Conservation (phyloP, 148 eudicot species). For the Pharnaceum exiguum region DNA sequence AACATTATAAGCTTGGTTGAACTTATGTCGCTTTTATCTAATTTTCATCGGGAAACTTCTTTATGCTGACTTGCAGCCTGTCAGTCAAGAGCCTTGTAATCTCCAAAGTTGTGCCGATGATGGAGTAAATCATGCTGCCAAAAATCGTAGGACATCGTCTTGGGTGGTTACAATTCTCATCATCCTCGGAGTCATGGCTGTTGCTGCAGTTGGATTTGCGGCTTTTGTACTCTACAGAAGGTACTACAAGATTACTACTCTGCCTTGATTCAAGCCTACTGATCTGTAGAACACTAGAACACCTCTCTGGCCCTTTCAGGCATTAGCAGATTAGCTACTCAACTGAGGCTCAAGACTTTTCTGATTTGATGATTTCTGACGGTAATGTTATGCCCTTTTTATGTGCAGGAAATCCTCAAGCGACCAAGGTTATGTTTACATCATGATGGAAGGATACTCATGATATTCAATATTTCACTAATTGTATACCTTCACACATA, state of each 20-base stretch:
- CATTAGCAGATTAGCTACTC: too few relatives aligned
- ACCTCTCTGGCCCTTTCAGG: too few relatives aligned
- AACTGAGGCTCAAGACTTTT: too few relatives aligned
- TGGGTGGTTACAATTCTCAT: slow-evolving; percentile 19
- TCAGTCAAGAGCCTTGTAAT: slow-evolving; percentile 25
- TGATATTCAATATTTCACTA: slow-evolving; percentile 8
- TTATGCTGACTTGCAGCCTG: slow-evolving; percentile 8
- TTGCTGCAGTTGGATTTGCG: slow-evolving; percentile 20
- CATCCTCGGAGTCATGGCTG: slow-evolving; percentile 12
- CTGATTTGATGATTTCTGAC: background rate
- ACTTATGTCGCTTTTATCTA: too few relatives aligned
- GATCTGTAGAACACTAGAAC: too few relatives aligned
- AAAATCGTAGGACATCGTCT: background rate
- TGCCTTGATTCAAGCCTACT: too few relatives aligned
- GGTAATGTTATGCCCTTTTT: background rate
- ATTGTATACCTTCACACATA: background rate
- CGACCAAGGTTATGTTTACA: slow-evolving; percentile 25
- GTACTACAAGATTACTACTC: slow-evolving; percentile 5
- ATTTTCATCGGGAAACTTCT: background rate
- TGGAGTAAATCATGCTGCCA: background rate
- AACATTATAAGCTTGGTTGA: too few relatives aligned
- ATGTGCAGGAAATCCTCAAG: slow-evolving; percentile 22
- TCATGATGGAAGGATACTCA: slow-evolving; percentile 30
- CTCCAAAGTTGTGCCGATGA: slow-evolving; percentile 19
- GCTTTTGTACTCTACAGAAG: slow-evolving; percentile 23